Base-by-base conservation (phyloP, 2,329 filamentous ascomycete genomes). In the Microdochium trichocladiopsis region DNA sequence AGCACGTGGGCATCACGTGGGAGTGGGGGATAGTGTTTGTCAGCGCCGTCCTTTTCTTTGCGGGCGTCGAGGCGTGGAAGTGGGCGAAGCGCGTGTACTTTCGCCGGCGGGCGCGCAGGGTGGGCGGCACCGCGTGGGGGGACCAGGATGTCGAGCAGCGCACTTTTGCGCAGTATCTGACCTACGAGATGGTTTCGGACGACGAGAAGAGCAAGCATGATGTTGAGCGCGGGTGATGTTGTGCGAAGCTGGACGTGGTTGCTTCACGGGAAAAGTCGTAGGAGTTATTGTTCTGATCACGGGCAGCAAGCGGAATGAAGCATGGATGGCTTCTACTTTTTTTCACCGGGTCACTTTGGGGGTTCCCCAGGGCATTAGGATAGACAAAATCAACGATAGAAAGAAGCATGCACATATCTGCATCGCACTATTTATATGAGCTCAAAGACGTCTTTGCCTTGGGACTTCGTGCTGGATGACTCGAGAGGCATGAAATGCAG, bases 1-100 rank as follows among this genome's bases (percentile, higher is more conserved):
- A 81, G 65, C 82, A 85, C 62, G 71, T 70, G 25, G 78, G 74
- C 8, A 84, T 86, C 52, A 72, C 67, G 25, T 85, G 81, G 82
- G 82, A 84, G 63, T 86, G 81, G 82, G 79, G 63, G 4, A 75
- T 86, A 41, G 78, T 83, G 3, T 79, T 84, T 53, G 63, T 81
- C 48, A 72, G 69, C 4, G 70, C 77, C 0, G 62, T 71, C 1
- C 60, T 84, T 23, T 85, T 84, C 71, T 81, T 85, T 57, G 61
- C 68, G 0, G 81, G 81, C 28, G 71, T 81, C 2, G 82, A 85
- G 66, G 56, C 63, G 9, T 85, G 80, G 79, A 84, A 85, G 65
- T 80, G 71, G 64, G 69, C 53, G 23, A 85, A 84, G 72, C 69
- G 82, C 8, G 61, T 73, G 31, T 72, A 62, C 57, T 69, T 67